Evolutionary conservation across 2,329 filamentous ascomycete genomes (phyloP).

Genomic region (Phyllosticta ampelicida): DNA sequence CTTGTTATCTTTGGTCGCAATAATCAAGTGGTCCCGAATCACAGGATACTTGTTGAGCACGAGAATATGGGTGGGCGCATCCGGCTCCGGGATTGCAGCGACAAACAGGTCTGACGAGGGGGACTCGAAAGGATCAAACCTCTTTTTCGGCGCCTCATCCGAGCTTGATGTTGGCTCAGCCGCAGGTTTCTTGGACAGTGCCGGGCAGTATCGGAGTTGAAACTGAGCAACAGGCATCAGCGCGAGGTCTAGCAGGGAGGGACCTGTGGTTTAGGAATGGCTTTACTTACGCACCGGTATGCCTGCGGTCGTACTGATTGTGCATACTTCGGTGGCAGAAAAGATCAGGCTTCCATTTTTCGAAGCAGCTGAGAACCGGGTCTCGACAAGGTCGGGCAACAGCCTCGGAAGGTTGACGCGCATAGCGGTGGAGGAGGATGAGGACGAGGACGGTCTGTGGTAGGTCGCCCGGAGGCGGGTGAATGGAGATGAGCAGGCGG

Average conservation of each 20-base stretch:
- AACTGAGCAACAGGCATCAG: conserved; percentile 39
- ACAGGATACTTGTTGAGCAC: conserved; percentile 69
- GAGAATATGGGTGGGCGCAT: conserved; percentile 45
- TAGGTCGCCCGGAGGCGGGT: not conserved
- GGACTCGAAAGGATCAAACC: conserved; percentile 52
- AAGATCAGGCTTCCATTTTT: conserved; percentile 26
- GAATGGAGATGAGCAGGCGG: conserved; percentile 5
- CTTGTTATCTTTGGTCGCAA: conserved; percentile 53
- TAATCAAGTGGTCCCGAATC: conserved; percentile 60
- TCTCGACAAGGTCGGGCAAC: conserved; percentile 26
- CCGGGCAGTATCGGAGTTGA: conserved; percentile 60
- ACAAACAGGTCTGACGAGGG: conserved; percentile 46
- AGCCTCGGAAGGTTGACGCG: conserved; percentile 22
- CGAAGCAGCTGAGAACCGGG: conserved; percentile 28
- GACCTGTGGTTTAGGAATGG: not conserved
- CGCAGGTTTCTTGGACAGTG: conserved; percentile 55
- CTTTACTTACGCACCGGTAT: conserved; percentile 25
- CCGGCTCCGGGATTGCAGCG: conserved; percentile 34
- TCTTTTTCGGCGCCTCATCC: conserved; percentile 14
- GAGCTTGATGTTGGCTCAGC: conserved; percentile 6
- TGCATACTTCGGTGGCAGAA: conserved; percentile 29
- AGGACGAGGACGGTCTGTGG: conserved; percentile 1
- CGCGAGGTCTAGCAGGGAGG: not conserved
- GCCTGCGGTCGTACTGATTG: conserved; percentile 26
- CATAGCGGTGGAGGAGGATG: conserved; percentile 17